Base-by-base conservation (phyloP, 2,329 filamentous ascomycete species). In the Colletotrichum salicis region DNA sequence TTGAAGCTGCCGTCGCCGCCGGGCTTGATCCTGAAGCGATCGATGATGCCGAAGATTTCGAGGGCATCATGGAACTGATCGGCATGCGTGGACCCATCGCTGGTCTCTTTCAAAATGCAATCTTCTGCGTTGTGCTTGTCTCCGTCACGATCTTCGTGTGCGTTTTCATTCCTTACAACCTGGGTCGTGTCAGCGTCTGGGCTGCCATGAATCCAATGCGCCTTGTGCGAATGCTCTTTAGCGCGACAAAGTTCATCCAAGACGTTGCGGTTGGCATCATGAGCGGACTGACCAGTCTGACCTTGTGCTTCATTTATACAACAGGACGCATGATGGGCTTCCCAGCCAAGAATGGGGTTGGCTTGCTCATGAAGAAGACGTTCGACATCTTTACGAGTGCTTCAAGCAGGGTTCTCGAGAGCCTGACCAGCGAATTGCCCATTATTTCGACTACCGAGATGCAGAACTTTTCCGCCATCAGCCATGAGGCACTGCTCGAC, bases 41-140 rank as follows among this genome's bases (percentile, higher is more conserved):
- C 54, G 93, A 95, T 55, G 93, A 98, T 75, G 93, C 93, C 11
- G 96, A 99, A 82, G 96, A 99, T 78, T 90, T 99, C 19, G 96
- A 99, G 79, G 96, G 96, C 0, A 94, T 99, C 64, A 91, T 99
- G 85, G 96, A 99, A 80, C 89, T 99, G 19, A 93, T 99, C 71
- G 96, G 96, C 48, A 97, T 99, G 93, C 94, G 97, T 78, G 96
- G 96, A 0, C 96, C 96, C 0, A 87, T 99, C 3, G 92, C 93
- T 15, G 95, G 94, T 3, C 88, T 99, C 6, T 91, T 98, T 75
- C 96, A 99, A 78, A 99, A 99, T 76, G 95, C 94, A 67, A 91
- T 98, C 19, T 99, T 99, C 81, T 97, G 96, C 79, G 92, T 93
- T 8, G 92, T 98, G 57, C 87, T 99, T 33, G 94, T 99, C 15